Percentiles rank a stretch among this genome's conserved stretches.
phyloP scores from a whole-genome alignment of 495 filamentous ascomycete species.

The Aspergillus biplanus region DNA sequence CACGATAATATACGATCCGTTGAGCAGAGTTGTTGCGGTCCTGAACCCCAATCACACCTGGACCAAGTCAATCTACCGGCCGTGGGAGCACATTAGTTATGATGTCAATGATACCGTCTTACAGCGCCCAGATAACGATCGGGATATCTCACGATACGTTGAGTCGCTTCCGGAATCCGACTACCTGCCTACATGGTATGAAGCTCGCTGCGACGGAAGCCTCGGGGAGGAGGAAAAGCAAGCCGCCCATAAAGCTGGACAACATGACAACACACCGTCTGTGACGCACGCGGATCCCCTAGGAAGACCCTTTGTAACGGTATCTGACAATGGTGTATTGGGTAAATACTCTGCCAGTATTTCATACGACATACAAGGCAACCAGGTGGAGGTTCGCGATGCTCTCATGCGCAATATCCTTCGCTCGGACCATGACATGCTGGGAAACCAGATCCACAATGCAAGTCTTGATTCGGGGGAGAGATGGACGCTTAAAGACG shows the following conservation, averaged over 20 bases:
- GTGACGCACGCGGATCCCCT: slow-evolving; percentile 23
- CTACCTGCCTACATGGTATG: slow-evolving; percentile 13
- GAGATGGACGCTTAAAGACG: background rate
- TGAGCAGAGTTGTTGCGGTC: slow-evolving; percentile 1
- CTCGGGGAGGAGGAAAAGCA: background rate
- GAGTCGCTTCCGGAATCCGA: background rate
- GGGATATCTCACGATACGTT: background rate
- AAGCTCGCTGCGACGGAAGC: background rate
- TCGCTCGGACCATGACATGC: background rate
- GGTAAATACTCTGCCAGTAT: slow-evolving; percentile 7
- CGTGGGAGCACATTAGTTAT: slow-evolving; percentile 1
- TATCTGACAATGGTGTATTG: slow-evolving; percentile 14
- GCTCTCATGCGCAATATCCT: slow-evolving; percentile 18
- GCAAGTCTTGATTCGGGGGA: slow-evolving; percentile 4
- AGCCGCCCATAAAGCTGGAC: slow-evolving; percentile 24
- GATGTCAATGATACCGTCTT: slow-evolving; percentile 31
- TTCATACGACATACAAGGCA: slow-evolving; percentile 25
- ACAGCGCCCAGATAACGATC: background rate
- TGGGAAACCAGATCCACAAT: background rate
- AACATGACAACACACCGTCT: slow-evolving; percentile 30
- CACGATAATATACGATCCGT: slow-evolving; percentile 15
- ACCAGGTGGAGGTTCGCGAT: slow-evolving; percentile 31
- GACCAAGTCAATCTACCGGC: background rate
- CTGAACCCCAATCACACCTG: slow-evolving; percentile 9
- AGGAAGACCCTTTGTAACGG: slow-evolving; percentile 18